Conservation (phyloP, 164 flowering plant genomes). For the Tetrastigma voinierianum region DNA sequence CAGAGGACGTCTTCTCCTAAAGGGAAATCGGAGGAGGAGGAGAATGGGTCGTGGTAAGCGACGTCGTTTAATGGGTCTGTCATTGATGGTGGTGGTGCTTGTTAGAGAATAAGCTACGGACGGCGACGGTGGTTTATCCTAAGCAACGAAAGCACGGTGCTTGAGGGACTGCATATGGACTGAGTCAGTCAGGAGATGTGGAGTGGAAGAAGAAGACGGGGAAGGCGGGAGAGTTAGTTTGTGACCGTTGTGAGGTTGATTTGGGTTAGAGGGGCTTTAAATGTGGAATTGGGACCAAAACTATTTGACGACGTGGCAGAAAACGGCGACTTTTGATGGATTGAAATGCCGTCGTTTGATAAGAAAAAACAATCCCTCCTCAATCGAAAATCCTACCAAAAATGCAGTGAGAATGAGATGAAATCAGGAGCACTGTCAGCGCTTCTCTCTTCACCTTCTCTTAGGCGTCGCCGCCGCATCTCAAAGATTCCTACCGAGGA, state of each 20-base stretch:
- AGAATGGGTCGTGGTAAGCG: slow-evolving; percentile 18
- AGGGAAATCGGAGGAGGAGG: slow-evolving; percentile 12
- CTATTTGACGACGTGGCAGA: too few relatives aligned
- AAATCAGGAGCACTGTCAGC: slow-evolving; percentile 19
- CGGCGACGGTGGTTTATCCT: neutral
- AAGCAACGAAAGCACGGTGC: slow-evolving; percentile 10
- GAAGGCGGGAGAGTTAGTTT: slow-evolving; percentile 24
- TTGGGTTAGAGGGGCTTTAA: slow-evolving; percentile 7
- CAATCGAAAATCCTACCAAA: neutral
- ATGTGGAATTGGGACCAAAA: neutral
- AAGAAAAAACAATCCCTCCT: neutral
- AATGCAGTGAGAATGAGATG: slow-evolving; percentile 19
- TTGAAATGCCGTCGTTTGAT: neutral
- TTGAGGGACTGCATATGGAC: neutral
- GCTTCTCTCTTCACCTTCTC: slow-evolving; percentile 5
- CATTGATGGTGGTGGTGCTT: slow-evolving; percentile 12
- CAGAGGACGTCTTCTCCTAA: neutral
- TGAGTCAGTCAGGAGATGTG: neutral
- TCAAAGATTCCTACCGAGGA: too few relatives aligned
- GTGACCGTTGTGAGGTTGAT: slow-evolving; percentile 20
- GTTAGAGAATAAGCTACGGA: neutral
- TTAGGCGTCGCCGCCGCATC: neutral
- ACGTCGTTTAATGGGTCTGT: slow-evolving; percentile 11
- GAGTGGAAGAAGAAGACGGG: neutral
- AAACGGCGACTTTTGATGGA: too few relatives aligned